Percentiles rank a stretch among this genome's conserved stretches.
phyloP scores from a whole-genome alignment of 306 rosid genomes.

The Cucurbita maxima region DNA sequence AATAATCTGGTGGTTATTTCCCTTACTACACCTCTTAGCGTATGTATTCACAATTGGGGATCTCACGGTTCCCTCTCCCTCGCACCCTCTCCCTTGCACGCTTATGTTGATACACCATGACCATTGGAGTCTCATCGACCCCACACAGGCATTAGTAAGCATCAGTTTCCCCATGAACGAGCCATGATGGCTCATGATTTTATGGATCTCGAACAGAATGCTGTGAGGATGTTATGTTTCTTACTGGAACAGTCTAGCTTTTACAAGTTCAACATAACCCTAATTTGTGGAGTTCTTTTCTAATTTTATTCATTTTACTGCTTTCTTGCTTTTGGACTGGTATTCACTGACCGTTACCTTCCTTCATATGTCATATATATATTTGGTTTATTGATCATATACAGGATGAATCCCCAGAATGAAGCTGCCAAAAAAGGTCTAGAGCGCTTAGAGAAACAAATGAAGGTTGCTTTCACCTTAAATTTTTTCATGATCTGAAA shows the following conservation, averaged over 20 bases:
- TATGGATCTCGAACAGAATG: background rate
- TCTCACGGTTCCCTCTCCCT: background rate
- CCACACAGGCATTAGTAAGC: background rate
- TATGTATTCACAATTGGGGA: background rate
- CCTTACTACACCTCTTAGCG: background rate
- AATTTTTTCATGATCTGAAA: background rate
- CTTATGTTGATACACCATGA: background rate
- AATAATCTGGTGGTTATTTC: background rate
- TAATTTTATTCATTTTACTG: background rate
- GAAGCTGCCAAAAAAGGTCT: conserved; percentile 93
- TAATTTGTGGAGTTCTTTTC: background rate
- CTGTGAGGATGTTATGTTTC: background rate
- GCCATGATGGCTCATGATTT: background rate
- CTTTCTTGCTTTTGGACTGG: background rate
- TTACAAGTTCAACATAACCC: background rate
- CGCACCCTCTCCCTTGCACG: background rate
- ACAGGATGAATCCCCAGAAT: conserved; percentile 85
- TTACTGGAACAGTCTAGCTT: background rate
- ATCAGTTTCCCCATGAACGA: background rate
- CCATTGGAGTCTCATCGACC: background rate
- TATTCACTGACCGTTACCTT: background rate
- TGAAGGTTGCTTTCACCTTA: conserved; percentile 50
- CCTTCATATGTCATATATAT: background rate
- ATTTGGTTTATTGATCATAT: conserved; percentile 12
- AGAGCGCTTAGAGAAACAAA: conserved; percentile 89